These are phyloP conservation scores for Yamadazyma kanchanaburiensis DNA, from an alignment of 1,139 yeast genomes.

Conservation along the genomic window DNA sequence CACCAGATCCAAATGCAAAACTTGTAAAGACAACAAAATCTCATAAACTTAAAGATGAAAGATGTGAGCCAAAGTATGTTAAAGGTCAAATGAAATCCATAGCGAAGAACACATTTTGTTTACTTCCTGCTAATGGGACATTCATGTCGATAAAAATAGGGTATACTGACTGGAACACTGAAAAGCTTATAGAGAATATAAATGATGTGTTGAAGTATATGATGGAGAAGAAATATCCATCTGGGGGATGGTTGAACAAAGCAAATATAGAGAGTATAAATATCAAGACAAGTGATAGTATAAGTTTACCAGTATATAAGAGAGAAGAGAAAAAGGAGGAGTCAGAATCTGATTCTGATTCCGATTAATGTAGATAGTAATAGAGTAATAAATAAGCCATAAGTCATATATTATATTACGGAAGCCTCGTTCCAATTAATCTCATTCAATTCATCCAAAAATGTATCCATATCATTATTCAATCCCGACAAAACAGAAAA, in stretches of 20 bases:
- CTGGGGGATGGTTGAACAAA: conserved; percentile 53
- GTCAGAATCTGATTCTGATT: conserved; percentile 26
- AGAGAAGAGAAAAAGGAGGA: conserved; percentile 12
- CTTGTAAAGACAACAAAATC: conserved; percentile 31
- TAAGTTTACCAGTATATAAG: conserved; percentile 46
- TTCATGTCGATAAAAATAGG: conserved; percentile 54
- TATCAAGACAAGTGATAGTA: conserved; percentile 62
- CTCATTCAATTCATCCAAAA: not conserved
- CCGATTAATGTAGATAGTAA: conserved; percentile 14
- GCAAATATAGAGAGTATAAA: conserved; percentile 48
- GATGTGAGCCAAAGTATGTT: conserved; percentile 61
- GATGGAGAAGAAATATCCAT: conserved; percentile 46
- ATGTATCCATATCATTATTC: not conserved
- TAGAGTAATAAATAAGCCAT: not conserved
- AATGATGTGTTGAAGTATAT: conserved; percentile 53
- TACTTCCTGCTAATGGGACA: conserved; percentile 58
- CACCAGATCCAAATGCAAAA: conserved; percentile 40
- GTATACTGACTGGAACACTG: conserved; percentile 38
- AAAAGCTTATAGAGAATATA: conserved; percentile 50
- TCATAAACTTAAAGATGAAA: conserved; percentile 45
- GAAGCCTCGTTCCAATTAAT: not conserved
- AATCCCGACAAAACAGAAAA: not conserved
- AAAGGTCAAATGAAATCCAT: conserved; percentile 60
- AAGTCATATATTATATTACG: not conserved
- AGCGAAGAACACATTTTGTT: conserved; percentile 54